Base-by-base conservation (phyloP, 805 yeast species). In the Zygoascus ofunaensis region DNA sequence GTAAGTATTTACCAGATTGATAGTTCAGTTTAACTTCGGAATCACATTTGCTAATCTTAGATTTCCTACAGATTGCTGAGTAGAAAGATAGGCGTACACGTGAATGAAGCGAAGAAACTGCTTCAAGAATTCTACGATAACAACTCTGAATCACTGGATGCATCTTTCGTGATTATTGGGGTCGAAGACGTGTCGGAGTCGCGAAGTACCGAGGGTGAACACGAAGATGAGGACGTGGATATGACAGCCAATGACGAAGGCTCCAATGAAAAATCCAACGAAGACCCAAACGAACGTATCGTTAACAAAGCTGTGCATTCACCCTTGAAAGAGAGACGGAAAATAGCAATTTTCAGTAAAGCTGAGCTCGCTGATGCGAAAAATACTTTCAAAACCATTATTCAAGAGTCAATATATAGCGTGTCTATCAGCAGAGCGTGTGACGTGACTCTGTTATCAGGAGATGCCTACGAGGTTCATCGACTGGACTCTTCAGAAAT, bases 31-130 rank as follows among this genome's bases (percentile, higher is more conserved):
- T n/a, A n/a, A n/a, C n/a, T n/a, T n/a, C n/a, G n/a, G n/a, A n/a
- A n/a, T n/a, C n/a, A n/a, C n/a, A n/a, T n/a, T n/a, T 12, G 3
- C 39, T 41, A 34, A 40, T 19, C 14, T 33, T 23, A 41, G 43
- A 33, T 41, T 3, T 24, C 51, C 3, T 52, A 48, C 32, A 47
- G 54, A 10, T 37, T 51, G 20, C 39, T 50, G 30, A 52, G 55
- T 30, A 43, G 55, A 18, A 34, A 22, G 30, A 34, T 41, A 20
- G 34, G 45, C 10, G 37, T 48, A 7, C 54, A 52, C 32, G 52
- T 50, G 26, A 41, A 52, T 39, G 34, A 17, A 14, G 51, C 54
- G 12, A 52, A 52, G 14, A 52, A 53, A 26, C 41, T 33, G 21
- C 24, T 52, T 21, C 45, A 44, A 47, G 26, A 28, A 19, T 52